A percentile compares a stretch with the other conserved stretches of the same genome.
These are phyloP conservation scores for Leucocoprinus sp. DNA, from an alignment of 768 basidiomycete species.

Conservation along the genomic window DNA sequence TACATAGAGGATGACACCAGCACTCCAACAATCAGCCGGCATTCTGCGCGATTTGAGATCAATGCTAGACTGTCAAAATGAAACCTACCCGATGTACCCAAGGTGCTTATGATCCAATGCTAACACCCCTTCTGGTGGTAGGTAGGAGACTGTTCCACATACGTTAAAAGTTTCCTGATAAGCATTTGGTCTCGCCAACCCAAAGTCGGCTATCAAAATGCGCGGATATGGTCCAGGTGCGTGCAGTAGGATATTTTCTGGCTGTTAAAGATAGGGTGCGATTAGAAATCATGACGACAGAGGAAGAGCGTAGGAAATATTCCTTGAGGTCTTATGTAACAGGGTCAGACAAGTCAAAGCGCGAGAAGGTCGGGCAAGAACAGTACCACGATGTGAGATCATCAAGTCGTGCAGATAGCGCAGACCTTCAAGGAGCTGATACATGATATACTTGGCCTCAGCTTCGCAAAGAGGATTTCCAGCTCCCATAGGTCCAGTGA, in stretches of 20 bases:
- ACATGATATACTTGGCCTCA: constrained; percentile 80
- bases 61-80: not conserved
- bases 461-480: constrained; percentile 57
- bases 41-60: constrained; percentile 36
- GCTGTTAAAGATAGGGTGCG: constrained; percentile 30
- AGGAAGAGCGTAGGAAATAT: constrained; percentile 3
- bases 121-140: constrained; percentile 78
- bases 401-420: constrained; percentile 61
- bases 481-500: constrained; percentile 48
- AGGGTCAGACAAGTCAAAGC: not conserved
- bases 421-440: constrained; percentile 65
- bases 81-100: constrained; percentile 47
- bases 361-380: constrained; percentile 13
- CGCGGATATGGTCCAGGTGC: constrained; percentile 81
- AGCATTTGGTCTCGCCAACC: constrained; percentile 70
- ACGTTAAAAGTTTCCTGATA: constrained; percentile 81
- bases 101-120: constrained; percentile 69
- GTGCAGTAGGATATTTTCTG: constrained; percentile 76
- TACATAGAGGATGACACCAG: constrained; percentile 72
- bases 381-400: constrained; percentile 71
- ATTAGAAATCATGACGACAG: not conserved
- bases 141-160: constrained; percentile 80
- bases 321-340: constrained; percentile 54
- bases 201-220: constrained; percentile 81
- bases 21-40: constrained; percentile 90